phyloP scores from a whole-genome alignment of 371 early-diverging fungal genomes.

The Lichtheimia ramosa region DNA sequence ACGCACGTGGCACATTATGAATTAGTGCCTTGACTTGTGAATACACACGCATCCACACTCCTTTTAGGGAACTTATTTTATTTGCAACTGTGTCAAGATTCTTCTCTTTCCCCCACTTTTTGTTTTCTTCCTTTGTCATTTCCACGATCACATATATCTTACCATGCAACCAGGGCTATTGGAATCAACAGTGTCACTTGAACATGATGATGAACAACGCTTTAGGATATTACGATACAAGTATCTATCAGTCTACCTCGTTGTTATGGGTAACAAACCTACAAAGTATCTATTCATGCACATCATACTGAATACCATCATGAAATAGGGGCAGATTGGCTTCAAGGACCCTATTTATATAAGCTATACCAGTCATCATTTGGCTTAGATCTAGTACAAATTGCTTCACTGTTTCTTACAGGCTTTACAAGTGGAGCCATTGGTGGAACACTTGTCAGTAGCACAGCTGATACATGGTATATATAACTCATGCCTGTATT shows the following conservation, averaged over 20 bases:
- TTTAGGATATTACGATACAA: constrained; percentile 17
- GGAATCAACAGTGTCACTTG: no score
- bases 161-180: no score
- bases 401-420: constrained; percentile 70
- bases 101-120: no score
- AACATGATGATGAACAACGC: no score
- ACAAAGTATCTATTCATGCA: neutral
- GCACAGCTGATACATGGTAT: constrained; percentile 74
- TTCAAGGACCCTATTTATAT: constrained; percentile 77
- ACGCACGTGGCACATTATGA: no score
- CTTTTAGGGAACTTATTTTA: no score
- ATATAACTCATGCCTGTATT: neutral
- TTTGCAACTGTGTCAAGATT: no score
- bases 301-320: neutral
- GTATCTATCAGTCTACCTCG: constrained; percentile 64
- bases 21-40: no score
- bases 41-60: no score
- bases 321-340: constrained; percentile 66
- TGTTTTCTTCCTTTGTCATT: no score
- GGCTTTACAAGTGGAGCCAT: constrained; percentile 76
- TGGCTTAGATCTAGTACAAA: constrained; percentile 56
- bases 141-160: no score
- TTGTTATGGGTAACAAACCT: constrained; percentile 62
- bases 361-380: constrained; percentile 65
- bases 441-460: constrained; percentile 72